Percentiles rank a stretch among this genome's conserved stretches.
These are phyloP conservation scores for Cucumis cinereus DNA, from an alignment of 306 rosid species.

Conservation along the genomic window DNA sequence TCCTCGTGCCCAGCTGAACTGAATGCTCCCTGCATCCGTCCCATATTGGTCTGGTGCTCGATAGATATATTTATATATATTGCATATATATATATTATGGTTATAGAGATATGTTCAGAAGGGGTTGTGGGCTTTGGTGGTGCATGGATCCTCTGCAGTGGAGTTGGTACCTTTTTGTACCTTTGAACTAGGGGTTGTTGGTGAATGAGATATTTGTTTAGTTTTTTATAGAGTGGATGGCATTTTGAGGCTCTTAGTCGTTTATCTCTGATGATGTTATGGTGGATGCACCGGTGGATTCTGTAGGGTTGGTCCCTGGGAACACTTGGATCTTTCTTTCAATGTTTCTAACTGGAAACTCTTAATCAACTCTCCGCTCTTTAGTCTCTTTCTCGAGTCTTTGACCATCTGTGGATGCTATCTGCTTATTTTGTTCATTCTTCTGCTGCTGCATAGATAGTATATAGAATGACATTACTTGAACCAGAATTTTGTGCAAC, in stretches of 20 bases:
- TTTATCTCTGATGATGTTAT: neutral
- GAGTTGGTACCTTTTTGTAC: slow-evolving; percentile 6
- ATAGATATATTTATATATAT: slow-evolving; percentile 4
- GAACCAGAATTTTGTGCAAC: neutral
- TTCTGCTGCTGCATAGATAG: neutral
- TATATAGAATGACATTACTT: neutral
- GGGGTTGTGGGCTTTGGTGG: slow-evolving; percentile 2
- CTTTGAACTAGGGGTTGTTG: slow-evolving; percentile 6
- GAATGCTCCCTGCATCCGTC: neutral
- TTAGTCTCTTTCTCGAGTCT: neutral
- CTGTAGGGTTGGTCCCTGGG: slow-evolving; percentile 7
- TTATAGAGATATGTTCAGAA: slow-evolving; percentile 8
- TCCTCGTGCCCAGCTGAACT: slow-evolving; percentile 14
- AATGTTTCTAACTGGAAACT: slow-evolving; percentile 13
- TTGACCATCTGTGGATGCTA: neutral
- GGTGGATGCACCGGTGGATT: neutral
- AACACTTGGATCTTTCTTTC: slow-evolving; percentile 2
- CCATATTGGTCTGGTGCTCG: neutral
- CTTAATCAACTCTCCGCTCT: neutral
- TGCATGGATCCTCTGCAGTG: slow-evolving; percentile 4
- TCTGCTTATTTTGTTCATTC: neutral
- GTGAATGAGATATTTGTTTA: slow-evolving; percentile 1
- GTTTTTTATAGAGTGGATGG: slow-evolving; percentile 8
- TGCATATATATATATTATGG: slow-evolving; percentile 6
- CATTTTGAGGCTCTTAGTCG: slow-evolving; percentile 9